Base-by-base conservation (phyloP, 2,329 filamentous ascomycete genomes). In the Ophiocordyceps robertsii region DNA sequence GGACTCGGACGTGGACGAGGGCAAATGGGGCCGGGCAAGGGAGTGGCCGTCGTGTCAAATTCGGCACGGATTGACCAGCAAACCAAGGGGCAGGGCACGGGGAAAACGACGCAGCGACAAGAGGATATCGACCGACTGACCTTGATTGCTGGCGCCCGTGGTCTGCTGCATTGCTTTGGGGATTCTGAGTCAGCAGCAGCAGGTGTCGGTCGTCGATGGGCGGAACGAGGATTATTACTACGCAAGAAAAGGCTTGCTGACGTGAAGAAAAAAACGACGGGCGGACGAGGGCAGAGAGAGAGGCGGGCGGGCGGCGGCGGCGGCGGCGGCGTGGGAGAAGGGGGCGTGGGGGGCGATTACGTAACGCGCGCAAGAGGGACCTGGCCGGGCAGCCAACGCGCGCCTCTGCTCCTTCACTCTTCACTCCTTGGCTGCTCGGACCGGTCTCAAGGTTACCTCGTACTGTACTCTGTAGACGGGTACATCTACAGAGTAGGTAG, bases 231-330 rank as follows among this genome's bases (percentile, higher is more conserved):
- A 51, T 49, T 39, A 48, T 51, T 39, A 46, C 42, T 50, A 50
- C 48, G 48, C 47, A 46, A 47, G 45, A 46, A 42, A 43, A 42
- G 44, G 45, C 43, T 38, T 51, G 49, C 49, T 51, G 49, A 51
- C 49, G 43, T 51, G 49, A 49, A 46, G 42, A 38, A 41, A 49
- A 47, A 19, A 19, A 19, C n/a, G n/a, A n/a, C n/a, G n/a, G n/a
- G 4, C 19, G 3, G 19, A 43, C 41, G 47, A 45, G 24, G 3
- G 24, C 24, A 24, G 24, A 27, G 24, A 44, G 37, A 36, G 29
- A 16, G 33, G 33, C 33, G 31, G 31, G 31, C 31, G n/a, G 33
- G 33, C 33, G 33, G 33, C 32, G 32, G 32, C 16, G 13, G 4
- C 13, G 11, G 33, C 32, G 32, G 32, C 16, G 13, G 4, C 13